Percentiles rank a stretch among this genome's conserved stretches.
Evolutionary conservation across 2,329 filamentous ascomycete species (phyloP).

Genomic region (Neonectria hederae): DNA sequence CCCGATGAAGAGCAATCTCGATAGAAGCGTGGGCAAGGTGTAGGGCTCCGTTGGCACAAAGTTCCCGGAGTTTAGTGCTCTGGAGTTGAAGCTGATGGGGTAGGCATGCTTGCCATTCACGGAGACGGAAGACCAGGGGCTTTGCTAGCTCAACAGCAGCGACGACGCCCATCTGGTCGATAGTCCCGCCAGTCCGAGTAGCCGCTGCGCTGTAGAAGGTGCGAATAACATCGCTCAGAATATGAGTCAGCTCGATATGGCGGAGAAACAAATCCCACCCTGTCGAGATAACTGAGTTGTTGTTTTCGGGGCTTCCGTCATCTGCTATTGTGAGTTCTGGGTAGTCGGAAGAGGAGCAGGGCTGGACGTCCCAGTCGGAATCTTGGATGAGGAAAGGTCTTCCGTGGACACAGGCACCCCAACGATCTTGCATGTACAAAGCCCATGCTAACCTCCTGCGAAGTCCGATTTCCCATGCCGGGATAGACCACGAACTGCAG

Average conservation of each 20-base stretch:
- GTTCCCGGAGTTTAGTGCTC: constrained; percentile 50
- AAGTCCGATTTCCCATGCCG: constrained; percentile 69
- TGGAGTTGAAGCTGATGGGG: constrained; percentile 58
- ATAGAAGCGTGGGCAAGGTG: constrained; percentile 62
- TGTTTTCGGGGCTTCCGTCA: constrained; percentile 49
- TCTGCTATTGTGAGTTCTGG: constrained; percentile 50
- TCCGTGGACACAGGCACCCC: constrained; percentile 66
- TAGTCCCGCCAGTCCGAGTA: constrained; percentile 42
- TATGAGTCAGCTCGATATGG: constrained; percentile 59
- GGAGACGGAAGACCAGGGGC: constrained; percentile 46
- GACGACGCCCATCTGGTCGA: constrained; percentile 46
- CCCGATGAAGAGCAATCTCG: constrained; percentile 61
- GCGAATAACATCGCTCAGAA: constrained; percentile 61
- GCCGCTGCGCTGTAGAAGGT: constrained; percentile 56
- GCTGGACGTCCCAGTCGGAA: constrained; percentile 64
- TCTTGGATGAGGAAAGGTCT: constrained; percentile 63
- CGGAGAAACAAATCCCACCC: constrained; percentile 60
- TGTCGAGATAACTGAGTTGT: constrained; percentile 54
- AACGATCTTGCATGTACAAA: constrained; percentile 72
- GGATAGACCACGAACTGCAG: constrained; percentile 69
- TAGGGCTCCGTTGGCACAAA: constrained; percentile 56
- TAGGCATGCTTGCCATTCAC: constrained; percentile 57
- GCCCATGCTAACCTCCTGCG: constrained; percentile 71
- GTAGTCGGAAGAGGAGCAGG: constrained; percentile 49
- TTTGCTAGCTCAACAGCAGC: constrained; percentile 48